Evolutionary conservation across 2,329 filamentous ascomycete genomes (phyloP), one percentile per base, ranked within the genome.

Genomic region (Ophiostoma fasciatum): DNA sequence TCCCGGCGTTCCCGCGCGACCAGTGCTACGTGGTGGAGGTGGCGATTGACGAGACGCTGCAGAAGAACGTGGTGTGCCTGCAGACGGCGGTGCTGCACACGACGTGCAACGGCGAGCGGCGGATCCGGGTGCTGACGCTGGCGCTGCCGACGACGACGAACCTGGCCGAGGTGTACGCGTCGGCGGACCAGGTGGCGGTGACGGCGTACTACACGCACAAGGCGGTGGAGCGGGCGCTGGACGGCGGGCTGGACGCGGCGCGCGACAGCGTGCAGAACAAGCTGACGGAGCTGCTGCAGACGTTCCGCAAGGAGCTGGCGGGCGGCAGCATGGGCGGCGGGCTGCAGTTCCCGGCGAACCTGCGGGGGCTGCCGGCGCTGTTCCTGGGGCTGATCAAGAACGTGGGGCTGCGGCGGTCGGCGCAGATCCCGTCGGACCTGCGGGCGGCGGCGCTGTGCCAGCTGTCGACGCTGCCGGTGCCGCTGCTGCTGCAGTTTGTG

Each of bases 1-100:
- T 98, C 68, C 90, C 90, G 2, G 87, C 90, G 0, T 96, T 98
- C 66, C 90, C 90, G 22, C 79, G 90, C 53, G 90, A 98, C 51
- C 90, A 98, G 57, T 85, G 82, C 44, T 96, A 96, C 53, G 90
- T 96, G 29, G 88, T 98, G 15, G 90, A 98, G 58, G 92, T 98
- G 37, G 87, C 90, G 12, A 96, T 98, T 46, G 90, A 98, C 49
- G 90, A 98, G 62, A 90, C 75, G 25, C 67, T 98, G 42, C 82
- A 78, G 31, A 94, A 93, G 64, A 84, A 83, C 30, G 79, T 93
- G 44, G 79, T 94, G 31, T 96, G 85, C 57, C 66, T 94, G 62
- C 87, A 98, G 60, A 80, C 87, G 12, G 90, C 90, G 35, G 88
- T 98, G 9, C 70, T 98, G 22, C 90, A 98, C 58, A 98, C 90